Percentiles rank a stretch among this genome's conserved stretches.
Evolutionary conservation across 495 filamentous ascomycete genomes (phyloP).

Genomic region (Penicillium salamii): DNA sequence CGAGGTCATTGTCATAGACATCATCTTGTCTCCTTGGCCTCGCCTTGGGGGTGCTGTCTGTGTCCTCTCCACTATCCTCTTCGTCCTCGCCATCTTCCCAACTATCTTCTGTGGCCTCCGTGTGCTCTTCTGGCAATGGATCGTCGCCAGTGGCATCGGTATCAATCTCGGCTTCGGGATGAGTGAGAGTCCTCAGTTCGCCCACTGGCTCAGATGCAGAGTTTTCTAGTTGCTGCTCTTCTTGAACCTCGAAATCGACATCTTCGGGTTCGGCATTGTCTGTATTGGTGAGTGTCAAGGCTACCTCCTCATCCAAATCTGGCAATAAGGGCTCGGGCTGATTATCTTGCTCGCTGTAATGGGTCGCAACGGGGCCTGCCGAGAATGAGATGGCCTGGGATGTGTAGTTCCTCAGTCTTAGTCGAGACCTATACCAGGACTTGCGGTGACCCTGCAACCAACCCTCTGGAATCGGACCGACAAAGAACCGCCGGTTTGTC

Average conservation of each 20-base stretch:
- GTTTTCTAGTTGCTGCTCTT: conserved; percentile 12
- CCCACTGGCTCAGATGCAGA: conserved; percentile 14
- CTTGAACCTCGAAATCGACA: background rate
- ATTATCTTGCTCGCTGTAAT: conserved; percentile 38
- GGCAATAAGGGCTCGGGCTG: conserved; percentile 36
- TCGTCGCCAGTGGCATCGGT: conserved; percentile 2
- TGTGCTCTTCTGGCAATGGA: conserved; percentile 10
- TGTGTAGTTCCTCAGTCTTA: conserved; percentile 56
- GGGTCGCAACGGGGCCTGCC: conserved; percentile 40
- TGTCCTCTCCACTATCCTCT: conserved; percentile 13
- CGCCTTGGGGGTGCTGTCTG: conserved; percentile 9
- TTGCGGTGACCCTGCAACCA: conserved; percentile 66
- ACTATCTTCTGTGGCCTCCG: background rate
- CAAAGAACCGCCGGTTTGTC: conserved; percentile 62
- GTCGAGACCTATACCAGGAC: conserved; percentile 57
- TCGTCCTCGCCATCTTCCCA: conserved; percentile 2
- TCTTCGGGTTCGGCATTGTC: conserved; percentile 3
- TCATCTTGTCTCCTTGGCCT: background rate
- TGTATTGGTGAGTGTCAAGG: conserved; percentile 20
- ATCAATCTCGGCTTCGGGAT: conserved; percentile 11
- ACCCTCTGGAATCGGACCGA: conserved; percentile 65
- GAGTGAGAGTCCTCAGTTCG: conserved; percentile 19
- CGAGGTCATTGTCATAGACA: conserved; percentile 13
- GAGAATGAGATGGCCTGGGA: conserved; percentile 55
- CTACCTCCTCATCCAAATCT: conserved; percentile 18